Evolutionary conservation across 768 basidiomycete genomes (phyloP).

Genomic region (Trametes punicea): DNA sequence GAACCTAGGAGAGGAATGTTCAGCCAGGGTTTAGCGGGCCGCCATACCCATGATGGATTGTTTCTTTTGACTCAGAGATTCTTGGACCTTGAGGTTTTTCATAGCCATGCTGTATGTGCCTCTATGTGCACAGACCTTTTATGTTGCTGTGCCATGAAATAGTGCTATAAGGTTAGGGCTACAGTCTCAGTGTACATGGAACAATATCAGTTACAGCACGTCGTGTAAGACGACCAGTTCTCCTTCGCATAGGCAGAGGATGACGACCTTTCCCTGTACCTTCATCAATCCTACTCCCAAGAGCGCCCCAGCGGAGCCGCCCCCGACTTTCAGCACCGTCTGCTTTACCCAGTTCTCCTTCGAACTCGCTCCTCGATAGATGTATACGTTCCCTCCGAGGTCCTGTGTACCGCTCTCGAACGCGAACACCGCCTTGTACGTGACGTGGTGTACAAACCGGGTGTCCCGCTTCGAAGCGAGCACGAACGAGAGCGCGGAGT

Average conservation of each 20-base stretch:
- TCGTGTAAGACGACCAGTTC: constrained; percentile 61
- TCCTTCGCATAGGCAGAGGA: constrained; percentile 76
- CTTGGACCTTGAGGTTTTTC: too few species aligned
- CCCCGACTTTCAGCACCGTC: constrained; percentile 72
- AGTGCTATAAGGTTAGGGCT: not conserved
- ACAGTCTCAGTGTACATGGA: not conserved
- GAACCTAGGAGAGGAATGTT: too few species aligned
- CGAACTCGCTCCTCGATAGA: constrained; percentile 61
- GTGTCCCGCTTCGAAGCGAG: constrained; percentile 90
- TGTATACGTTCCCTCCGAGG: constrained; percentile 79
- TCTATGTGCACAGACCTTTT: too few species aligned
- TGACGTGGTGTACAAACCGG: constrained; percentile 78
- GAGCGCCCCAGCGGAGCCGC: constrained; percentile 67
- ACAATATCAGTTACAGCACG: constrained; percentile 26
- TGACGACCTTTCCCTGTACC: constrained; percentile 30
- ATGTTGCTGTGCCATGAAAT: too few species aligned
- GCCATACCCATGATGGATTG: too few species aligned
- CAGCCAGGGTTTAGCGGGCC: too few species aligned
- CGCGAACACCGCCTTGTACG: constrained; percentile 58
- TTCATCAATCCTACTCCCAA: constrained; percentile 66
- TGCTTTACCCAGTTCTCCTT: constrained; percentile 72
- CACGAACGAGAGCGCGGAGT: constrained; percentile 88
- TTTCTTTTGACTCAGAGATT: too few species aligned
- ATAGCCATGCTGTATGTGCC: too few species aligned
- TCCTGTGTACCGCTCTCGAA: constrained; percentile 75